These are phyloP conservation scores for Diaporthe eres DNA, from an alignment of 2,329 filamentous ascomycete species.

Conservation along the genomic window DNA sequence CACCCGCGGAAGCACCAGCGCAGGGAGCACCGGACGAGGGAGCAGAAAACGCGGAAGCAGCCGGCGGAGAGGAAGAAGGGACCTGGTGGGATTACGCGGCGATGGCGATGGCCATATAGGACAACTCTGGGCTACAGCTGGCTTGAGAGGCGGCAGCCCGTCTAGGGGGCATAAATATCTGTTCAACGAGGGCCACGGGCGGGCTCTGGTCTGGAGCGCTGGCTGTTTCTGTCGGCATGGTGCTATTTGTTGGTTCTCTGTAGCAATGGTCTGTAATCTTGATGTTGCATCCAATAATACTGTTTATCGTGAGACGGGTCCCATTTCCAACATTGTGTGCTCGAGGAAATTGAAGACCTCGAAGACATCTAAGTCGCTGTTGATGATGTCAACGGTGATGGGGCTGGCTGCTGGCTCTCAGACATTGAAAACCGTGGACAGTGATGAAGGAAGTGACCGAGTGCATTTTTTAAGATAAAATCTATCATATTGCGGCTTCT, in stretches of 20 bases:
- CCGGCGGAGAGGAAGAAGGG: background rate
- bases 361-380: background rate
- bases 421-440: background rate
- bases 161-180: background rate
- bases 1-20: background rate
- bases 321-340: background rate
- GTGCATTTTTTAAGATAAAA: background rate
- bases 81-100: background rate
- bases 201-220: background rate
- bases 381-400: background rate
- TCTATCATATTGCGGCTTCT: background rate
- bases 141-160: background rate
- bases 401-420: background rate
- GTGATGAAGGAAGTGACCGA: background rate
- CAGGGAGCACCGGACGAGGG: background rate
- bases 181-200: background rate
- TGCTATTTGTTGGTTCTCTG: background rate
- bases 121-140: background rate
- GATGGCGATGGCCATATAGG: background rate
- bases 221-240: background rate
- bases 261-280: background rate
- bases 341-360: background rate
- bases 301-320: background rate
- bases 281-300: background rate
- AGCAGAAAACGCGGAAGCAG: background rate